Base-by-base conservation (phyloP, 441 rosid species). In the Croton laevigatus region DNA sequence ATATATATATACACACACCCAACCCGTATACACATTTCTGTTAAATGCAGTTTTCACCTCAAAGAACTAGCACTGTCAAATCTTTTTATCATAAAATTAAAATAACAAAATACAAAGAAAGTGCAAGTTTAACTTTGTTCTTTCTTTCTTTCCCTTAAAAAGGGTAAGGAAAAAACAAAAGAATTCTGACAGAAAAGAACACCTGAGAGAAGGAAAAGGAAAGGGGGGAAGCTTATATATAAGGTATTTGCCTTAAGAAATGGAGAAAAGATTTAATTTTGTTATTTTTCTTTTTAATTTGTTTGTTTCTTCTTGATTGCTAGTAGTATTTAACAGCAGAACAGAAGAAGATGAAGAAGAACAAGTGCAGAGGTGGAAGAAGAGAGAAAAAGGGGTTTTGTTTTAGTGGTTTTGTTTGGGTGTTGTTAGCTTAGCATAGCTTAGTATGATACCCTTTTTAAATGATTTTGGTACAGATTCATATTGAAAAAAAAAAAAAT, bases 141-240 rank as follows among this genome's bases (percentile, higher is more conserved):
- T 23, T 27, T 7, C 23, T 12, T 40, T 37, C 32, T 69, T 16
- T 23, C 19, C 8, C 40, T 55, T 75, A 70, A 10, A 55, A 60
- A 55, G 66, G 38, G 63, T 62, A 61, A 52, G 65, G 65, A 52
- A 40, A 65, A 71, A 71, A 75, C 49, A 62, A 67, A 48, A 68
- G 71, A 72, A 76, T 74, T 80, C 76, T 70, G 76, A 61, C 81
- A 44, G 37, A 61, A 71, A 38, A 58, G 59, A 73, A 23, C 72
- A 59, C 65, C 79, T 52, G 66, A 72, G 62, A 46, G 62, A 57
- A 23, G 32, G 32, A 27, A 27, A 27, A 27, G 2, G 32, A 27
- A 27, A 27, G 32, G 32, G 40, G 37, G n/a, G 62, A 45, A 34
- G 44, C 59, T 42, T 46, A 79, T 11, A 17, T 6, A 46, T 37